phyloP scores from a whole-genome alignment of 2,329 filamentous ascomycete species.

The Shiraia sp. region DNA sequence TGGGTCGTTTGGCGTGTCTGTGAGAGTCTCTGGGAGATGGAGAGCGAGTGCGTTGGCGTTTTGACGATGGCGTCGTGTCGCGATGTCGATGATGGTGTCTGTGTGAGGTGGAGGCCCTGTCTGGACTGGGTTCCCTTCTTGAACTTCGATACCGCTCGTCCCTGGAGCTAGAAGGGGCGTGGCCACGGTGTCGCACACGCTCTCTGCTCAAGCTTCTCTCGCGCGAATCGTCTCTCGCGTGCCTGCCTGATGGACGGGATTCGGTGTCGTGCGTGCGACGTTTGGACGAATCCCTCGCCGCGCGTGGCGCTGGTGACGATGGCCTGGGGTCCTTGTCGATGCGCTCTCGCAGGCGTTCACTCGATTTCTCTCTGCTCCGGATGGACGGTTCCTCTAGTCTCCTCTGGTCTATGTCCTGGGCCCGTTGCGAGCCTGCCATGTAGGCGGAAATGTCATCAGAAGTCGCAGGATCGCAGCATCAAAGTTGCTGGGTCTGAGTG shows the following conservation, averaged over 20 bases:
- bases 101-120: constrained; percentile 40
- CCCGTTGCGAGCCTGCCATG: constrained; percentile 49
- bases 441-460: constrained; percentile 47
- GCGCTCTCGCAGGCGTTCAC: constrained; percentile 31
- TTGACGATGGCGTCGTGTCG: constrained; percentile 43
- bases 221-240: constrained; percentile 34
- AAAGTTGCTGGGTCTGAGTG: constrained; percentile 41
- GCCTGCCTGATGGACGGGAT: constrained; percentile 27
- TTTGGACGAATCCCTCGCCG: constrained; percentile 39
- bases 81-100: constrained; percentile 39
- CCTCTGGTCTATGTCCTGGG: constrained; percentile 50
- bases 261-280: constrained; percentile 34
- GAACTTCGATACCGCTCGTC: constrained; percentile 43
- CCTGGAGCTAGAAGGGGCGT: constrained; percentile 34
- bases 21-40: constrained; percentile 39
- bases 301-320: constrained; percentile 42
- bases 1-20: constrained; percentile 39
- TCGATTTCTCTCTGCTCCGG: constrained; percentile 34
- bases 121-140: constrained; percentile 41
- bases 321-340: constrained; percentile 31
- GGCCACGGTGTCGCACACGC: constrained; percentile 38
- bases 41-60: constrained; percentile 45
- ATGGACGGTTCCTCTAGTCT: constrained; percentile 46
- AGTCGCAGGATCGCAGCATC: constrained; percentile 39
- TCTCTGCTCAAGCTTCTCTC: constrained; percentile 40